These are phyloP conservation scores for Prunus persica DNA, from an alignment of 306 rosid genomes.

Conservation along the genomic window Prunus_persica_NCBIv2 NC_034016.1:3225001-3225500, in stretches of 20 bases:
- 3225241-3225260: not conserved
- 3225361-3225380: not conserved
- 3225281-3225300: not conserved
- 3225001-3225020: slow-evolving; percentile 94
- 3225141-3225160: slow-evolving; percentile 13
- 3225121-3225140: slow-evolving; percentile 83
- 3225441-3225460: not conserved
- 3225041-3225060: slow-evolving; percentile 70
- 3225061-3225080: slow-evolving; percentile 67
- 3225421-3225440: not conserved
- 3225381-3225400: not conserved
- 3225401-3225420: not conserved
- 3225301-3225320: not conserved
- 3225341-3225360: not conserved
- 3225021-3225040: slow-evolving; percentile 89
- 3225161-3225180: not conserved
- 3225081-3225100: slow-evolving; percentile 40
- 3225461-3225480: not conserved
- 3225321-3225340: not conserved
- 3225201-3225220: not conserved
- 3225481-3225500: not conserved
- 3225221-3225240: not conserved
- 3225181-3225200: not conserved
- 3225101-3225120: slow-evolving; percentile 37
- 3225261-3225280: not conserved